A percentile compares a stretch with the other conserved stretches of the same genome.
Conservation (phyloP, 1,139 yeast species). For the Blastobotrys niveus region DNA sequence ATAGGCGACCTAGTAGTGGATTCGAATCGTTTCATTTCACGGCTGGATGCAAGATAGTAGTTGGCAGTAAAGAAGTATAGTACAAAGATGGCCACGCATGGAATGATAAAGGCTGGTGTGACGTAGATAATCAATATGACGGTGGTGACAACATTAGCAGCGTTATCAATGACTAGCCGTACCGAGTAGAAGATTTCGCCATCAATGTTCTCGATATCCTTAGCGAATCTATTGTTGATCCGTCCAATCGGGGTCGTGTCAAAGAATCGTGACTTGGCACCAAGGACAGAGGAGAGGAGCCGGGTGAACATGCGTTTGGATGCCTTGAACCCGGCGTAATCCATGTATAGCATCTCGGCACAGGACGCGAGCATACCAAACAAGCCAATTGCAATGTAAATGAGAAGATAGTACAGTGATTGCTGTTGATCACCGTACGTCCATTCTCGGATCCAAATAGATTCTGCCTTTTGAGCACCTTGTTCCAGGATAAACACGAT, state of each 20-base stretch:
- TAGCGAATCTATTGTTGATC: constrained; percentile 92
- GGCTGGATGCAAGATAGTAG: constrained; percentile 69
- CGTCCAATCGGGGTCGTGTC: constrained; percentile 95
- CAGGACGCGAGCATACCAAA: constrained; percentile 40
- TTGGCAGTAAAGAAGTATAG: constrained; percentile 79
- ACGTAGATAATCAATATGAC: not conserved
- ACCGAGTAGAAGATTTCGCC: constrained; percentile 53
- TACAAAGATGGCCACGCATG: constrained; percentile 75
- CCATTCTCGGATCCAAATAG: constrained; percentile 87
- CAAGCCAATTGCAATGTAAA: constrained; percentile 59
- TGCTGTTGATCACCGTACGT: constrained; percentile 58
- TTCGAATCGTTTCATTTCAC: constrained; percentile 75
- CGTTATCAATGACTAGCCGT: constrained; percentile 17
- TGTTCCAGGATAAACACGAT: constrained; percentile 52
- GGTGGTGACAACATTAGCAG: not conserved
- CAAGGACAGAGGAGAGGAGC: constrained; percentile 54
- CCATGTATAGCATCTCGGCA: constrained; percentile 45
- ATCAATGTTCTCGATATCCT: constrained; percentile 88
- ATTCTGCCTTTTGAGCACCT: constrained; percentile 52
- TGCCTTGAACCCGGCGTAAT: constrained; percentile 67
- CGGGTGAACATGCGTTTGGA: constrained; percentile 66
- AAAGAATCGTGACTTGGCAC: constrained; percentile 80
- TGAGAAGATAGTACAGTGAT: constrained; percentile 41
- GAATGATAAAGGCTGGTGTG: constrained; percentile 42
- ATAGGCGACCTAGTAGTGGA: constrained; percentile 71